Evolutionary conservation across 2,329 filamentous ascomycete species (phyloP), one percentile per base, ranked within the genome.

Genomic region (Aureobasidium pullulans): DNA sequence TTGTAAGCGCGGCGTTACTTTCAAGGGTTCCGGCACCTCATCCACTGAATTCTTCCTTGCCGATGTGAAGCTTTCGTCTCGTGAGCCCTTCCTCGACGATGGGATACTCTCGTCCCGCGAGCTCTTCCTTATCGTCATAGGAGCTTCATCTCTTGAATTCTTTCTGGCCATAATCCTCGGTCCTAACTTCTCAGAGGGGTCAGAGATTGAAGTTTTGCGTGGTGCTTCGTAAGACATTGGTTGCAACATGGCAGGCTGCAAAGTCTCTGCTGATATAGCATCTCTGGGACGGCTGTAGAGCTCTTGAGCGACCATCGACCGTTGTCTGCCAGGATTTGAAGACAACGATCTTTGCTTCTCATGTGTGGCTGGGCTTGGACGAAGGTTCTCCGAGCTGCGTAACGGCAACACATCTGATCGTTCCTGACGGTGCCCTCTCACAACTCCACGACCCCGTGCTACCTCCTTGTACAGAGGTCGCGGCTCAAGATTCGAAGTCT

Each of bases 291-390:
- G 52, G n/a, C 29, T 44, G 40, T 46, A 46, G 2, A 56, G 36
- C 37, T 56, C 52, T 16, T 56, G 52, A 5, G 52, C 52, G 28
- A 56, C 31, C 52, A 56, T 56, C 4, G 52, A 56, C 37, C 40
- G 29, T 13, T 56, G 52, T 46, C 52, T 37, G 32, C 42, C 42
- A 31, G 42, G 54, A 40, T 57, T 48, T 9, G 43, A 47, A 43
- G 52, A 46, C 8, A 37, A 28, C 1, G 52, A 46, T 16, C 39
- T 44, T 16, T 44, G 39, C 16, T 46, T 56, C 29, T 46, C 40
- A 31, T 56, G 40, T 3, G 39, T 10, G 4, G 10, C 31, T 3
- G 4, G 31, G 8, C 16, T 36, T 11, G 31, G 29, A 16, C 40
- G 52, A 19, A 46, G 15, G n/a, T 46, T 34, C 6, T 46, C 40